A percentile compares a stretch with the other conserved stretches of the same genome.
Conservation (phyloP, 305 asterid genomes). For the Fraxinus paxiana region DNA sequence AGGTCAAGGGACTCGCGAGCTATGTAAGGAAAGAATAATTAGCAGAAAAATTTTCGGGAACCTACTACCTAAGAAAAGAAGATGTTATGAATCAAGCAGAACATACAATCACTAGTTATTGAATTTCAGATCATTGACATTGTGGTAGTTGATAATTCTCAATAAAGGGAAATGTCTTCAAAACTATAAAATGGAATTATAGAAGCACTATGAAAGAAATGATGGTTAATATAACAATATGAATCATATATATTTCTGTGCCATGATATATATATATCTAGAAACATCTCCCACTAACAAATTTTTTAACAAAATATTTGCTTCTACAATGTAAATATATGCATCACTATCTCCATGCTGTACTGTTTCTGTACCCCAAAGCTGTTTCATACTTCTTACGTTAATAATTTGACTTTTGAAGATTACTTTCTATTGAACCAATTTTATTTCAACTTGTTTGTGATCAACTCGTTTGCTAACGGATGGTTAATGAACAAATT, state of each 20-base stretch:
- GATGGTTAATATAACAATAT: neutral
- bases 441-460: neutral
- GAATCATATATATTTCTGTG: neutral
- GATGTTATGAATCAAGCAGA: neutral
- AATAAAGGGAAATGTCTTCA: neutral
- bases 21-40: neutral
- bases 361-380: neutral
- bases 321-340: neutral
- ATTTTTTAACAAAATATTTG: neutral
- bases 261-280: neutral
- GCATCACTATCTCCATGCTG: neutral
- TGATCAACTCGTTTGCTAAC: neutral
- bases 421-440: neutral
- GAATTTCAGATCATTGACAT: neutral
- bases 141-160: neutral
- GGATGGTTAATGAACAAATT: neutral
- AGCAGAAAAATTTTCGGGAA: neutral
- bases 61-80: neutral
- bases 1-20: neutral
- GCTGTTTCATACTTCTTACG: neutral
- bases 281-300: neutral
- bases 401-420: neutral
- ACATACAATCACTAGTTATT: neutral
- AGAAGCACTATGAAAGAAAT: neutral
- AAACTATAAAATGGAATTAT: neutral